Evolutionary conservation across 1,284 basidiomycete species (phyloP), one percentile per base, ranked within the genome.

Genomic region (Cutaneotrichosporon mucoides): DNA sequence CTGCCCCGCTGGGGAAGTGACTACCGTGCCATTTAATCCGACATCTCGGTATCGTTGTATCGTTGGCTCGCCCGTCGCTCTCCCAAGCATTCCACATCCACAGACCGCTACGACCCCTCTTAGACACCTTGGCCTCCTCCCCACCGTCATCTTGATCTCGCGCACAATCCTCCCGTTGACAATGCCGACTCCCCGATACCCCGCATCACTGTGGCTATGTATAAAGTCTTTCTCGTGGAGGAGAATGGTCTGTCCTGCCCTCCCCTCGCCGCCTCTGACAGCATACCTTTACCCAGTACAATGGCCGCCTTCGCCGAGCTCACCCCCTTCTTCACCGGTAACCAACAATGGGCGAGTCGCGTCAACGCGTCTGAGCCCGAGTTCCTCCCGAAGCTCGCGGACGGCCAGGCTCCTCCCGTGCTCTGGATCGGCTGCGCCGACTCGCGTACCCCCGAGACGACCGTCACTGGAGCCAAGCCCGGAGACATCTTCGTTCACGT

Each of bases 401-500:
- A 69, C 55, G 73, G 70, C 5, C 77, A 78, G 68, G 70, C 66
- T 13, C 77, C 77, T 36, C 67, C 67, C 36, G 67, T 77, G 52
- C 68, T 79, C 35, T 79, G 77, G 77, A 71, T 79, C 35, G 77
- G 77, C 45, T 79, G 77, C 65, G 70, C 75, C 50, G 76, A 78
- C 67, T 76, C 75, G 11, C 69, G 77, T 56, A 75, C 77, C 11
- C 74, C 77, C 40, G 77, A 79, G 62, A 73, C 68, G 34, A 68
- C 71, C 51, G 63, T 79, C 52, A 65, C 73, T 52, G 70, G 61
- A 46, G 66, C 69, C 24, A 71, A 81, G 59, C 87, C 86, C 0
- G 87, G 86, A 53, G 86, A 87, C 51, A 82, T 88, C 60, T 88
- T 88, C 68, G 85, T 86, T 36, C 84, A 86, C 71, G 73, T 74